Evolutionary conservation across 2,329 filamentous ascomycete species (phyloP), one percentile per base, ranked within the genome.

Genomic region (Xylaria sp.): DNA sequence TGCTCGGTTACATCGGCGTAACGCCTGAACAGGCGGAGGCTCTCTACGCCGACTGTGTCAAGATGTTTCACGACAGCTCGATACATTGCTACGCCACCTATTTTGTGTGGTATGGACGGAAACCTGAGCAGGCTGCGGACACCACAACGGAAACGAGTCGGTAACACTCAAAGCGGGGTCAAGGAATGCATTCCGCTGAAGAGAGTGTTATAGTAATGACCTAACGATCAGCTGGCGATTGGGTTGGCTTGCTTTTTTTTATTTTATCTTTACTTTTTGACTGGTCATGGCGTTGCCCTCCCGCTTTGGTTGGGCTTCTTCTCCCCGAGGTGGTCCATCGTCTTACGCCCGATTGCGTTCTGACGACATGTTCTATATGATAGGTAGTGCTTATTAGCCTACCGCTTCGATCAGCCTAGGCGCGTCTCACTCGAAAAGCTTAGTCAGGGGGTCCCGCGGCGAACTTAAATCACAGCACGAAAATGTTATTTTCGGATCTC

Each of bases 81-180:
- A 56, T 69, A 42, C 69, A 67, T 34, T 71, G 63, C 47, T 72
- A 51, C 34, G 65, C 69, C 17, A 69, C 71, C 5, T 73, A 73
- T 50, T 72, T 70, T 19, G 70, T 73, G 6, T 72, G 72, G 72
- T 72, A 59, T 42, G 72, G 70, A 14, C 69, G 68, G 65, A 72
- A 70, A 62, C 72, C 72, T 17, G 63, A 61, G 19, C 30, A 24
- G 3, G 5, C 39, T 14, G 7, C 17, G 12, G 30, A 30, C 12
- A 14, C 1, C n/a, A 17, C 4, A 21, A 27, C 17, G 9, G 56
- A 9, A 45, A 12, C 9, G 42, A 30, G 19, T 17, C 56, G 63
- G 47, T 63, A 67, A 39, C 9, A 67, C 14, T 55, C 4, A 19
- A 48, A 32, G 30, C n/a, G 48, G 17, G 48, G 32, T 32, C 2